These are phyloP conservation scores for Aspergillus leporis DNA, from an alignment of 495 filamentous ascomycete species.

Conservation along the genomic window DNA sequence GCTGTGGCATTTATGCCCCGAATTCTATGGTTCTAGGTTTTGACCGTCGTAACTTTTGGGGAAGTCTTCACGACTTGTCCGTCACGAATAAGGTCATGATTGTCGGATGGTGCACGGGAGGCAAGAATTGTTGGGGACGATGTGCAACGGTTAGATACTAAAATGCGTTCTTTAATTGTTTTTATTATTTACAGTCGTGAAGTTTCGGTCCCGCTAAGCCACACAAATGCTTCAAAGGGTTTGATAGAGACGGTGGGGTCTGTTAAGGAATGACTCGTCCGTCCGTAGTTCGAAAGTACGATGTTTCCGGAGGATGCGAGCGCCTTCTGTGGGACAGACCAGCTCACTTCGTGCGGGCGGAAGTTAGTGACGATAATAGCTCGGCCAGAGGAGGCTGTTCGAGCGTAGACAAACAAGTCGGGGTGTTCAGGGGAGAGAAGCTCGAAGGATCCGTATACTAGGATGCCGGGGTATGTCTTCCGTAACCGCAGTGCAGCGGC, in stretches of 20 bases:
- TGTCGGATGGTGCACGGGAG: background rate
- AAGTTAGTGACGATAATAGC: conserved; percentile 13
- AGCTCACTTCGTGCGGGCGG: conserved; percentile 1
- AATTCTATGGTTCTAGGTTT: background rate
- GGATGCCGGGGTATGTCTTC: conserved; percentile 37
- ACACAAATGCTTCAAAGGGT: background rate
- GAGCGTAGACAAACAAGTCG: conserved; percentile 8
- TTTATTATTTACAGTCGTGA: background rate
- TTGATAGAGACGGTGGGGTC: background rate
- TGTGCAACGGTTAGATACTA: background rate
- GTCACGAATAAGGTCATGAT: background rate
- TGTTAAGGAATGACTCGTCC: background rate
- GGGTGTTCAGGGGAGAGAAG: conserved; percentile 6
- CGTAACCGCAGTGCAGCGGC: conserved; percentile 37
- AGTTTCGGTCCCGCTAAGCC: background rate
- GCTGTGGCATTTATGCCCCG: background rate
- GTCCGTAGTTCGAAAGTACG: background rate
- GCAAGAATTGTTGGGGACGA: background rate
- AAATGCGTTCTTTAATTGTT: background rate
- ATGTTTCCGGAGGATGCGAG: background rate
- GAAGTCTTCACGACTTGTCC: background rate
- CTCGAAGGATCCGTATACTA: conserved; percentile 12
- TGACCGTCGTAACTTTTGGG: background rate
- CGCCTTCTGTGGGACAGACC: conserved; percentile 2
- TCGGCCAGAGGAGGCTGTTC: background rate